Evolutionary conservation across 1,284 basidiomycete species (phyloP), one percentile per base, ranked within the genome.

Genomic region (Trametes hirsuta): DNA sequence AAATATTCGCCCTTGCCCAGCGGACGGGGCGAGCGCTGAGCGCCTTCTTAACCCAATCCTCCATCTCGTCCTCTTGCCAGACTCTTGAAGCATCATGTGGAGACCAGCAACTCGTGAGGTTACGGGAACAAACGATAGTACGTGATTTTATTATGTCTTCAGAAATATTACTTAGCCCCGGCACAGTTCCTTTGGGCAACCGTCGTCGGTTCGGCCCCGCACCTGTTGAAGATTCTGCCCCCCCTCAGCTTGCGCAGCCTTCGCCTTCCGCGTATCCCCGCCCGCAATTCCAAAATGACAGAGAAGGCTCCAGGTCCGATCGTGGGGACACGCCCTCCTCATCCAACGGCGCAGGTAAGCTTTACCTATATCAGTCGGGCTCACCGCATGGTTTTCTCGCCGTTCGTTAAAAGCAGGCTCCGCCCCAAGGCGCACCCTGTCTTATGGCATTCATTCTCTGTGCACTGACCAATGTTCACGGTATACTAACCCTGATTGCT

Each of bases 181-280:
- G n/a, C 39, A n/a, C 59, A 90, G 88, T 86, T 68, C 88, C 91
- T n/a, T 82, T 92, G 63, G 93, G 91, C 54, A 85, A 88, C 71
- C 88, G 91, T 71, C 89, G 94, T 71, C 89, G 94, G 58, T 96
- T 96, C 76, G 94, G 94, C 55, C 88, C 93, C 48, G 90, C 91
- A 36, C 88, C 90, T 4, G 77, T 82, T 46, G 91, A 92, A 71
- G 90, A 91, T 69, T 79, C 77, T 30, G 85, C 85, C 34, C 87
- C 91, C 30, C 88, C 89, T 59, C 90, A 91, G 69, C 84, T 93
- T 53, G 91, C 91, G n/a, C 90, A 92, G 68, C 90, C 91, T 35
- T 89, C 89, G 42, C 90, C 91, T 37, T 92, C 90, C 53, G 90
- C 88, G 6, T 93, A 91, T 74, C 91, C 91, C 44, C 87, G 88